Conservation (phyloP, 257 asterid species). For the Solanum phureja region DNA sequence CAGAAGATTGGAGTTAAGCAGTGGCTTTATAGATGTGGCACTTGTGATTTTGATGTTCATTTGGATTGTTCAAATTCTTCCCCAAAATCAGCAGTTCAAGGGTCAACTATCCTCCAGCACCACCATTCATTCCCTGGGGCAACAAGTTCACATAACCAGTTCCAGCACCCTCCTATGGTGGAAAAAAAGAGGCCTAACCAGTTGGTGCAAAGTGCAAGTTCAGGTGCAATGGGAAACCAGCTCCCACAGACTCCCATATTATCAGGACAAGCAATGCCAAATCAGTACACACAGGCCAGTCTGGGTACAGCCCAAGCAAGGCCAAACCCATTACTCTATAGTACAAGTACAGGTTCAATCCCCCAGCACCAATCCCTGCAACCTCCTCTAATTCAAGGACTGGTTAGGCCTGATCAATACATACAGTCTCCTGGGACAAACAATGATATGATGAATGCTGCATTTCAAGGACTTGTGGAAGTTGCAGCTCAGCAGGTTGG, state of each 20-base stretch:
- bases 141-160: conserved; percentile 1
- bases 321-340: not conserved
- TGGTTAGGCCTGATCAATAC: not conserved
- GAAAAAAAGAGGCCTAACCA: not conserved
- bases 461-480: conserved; percentile 29
- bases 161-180: conserved; percentile 3
- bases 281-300: not conserved
- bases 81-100: not conserved
- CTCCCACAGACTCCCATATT: not conserved
- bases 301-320: not conserved
- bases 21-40: conserved; percentile 58
- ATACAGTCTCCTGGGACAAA: not conserved
- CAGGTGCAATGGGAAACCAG: not conserved
- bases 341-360: conserved; percentile 1
- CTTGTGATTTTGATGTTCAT: conserved; percentile 50
- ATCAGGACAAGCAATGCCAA: not conserved
- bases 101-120: conserved; percentile 8
- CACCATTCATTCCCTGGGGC: conserved; percentile 10
- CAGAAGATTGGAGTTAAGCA: conserved; percentile 29
- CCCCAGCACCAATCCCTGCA: conserved; percentile 3
- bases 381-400: not conserved
- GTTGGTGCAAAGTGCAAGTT: conserved; percentile 3
- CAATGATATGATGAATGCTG: conserved; percentile 19
- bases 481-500: conserved; percentile 38
- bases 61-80: conserved; percentile 22